Conservation (phyloP, 345 rosid genomes). For the Salix arbutifolia region DNA sequence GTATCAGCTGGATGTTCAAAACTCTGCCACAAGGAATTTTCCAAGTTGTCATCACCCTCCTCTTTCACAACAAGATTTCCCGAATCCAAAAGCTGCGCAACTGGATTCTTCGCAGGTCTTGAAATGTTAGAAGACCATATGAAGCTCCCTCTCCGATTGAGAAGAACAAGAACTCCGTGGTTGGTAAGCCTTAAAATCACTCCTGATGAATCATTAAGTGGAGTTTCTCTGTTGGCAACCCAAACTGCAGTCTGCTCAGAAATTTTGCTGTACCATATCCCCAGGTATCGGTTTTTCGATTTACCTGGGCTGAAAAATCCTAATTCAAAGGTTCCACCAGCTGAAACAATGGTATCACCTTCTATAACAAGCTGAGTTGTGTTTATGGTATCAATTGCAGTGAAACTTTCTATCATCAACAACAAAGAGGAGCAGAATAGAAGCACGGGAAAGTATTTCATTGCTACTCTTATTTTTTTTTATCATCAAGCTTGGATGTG, state of each 20-base stretch:
- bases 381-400: constrained; percentile 3
- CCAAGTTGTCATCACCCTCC: too few relatives aligned
- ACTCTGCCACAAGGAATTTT: too few relatives aligned
- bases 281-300: not conserved
- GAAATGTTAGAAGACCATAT: not conserved
- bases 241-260: not conserved
- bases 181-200: not conserved
- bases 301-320: constrained; percentile 5
- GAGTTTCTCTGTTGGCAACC: constrained; percentile 1
- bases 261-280: not conserved
- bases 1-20: not conserved
- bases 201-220: not conserved
- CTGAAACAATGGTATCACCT: not conserved
- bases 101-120: not conserved
- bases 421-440: not conserved
- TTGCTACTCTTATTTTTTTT: too few relatives aligned
- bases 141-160: not conserved
- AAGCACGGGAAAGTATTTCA: not conserved
- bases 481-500: too few relatives aligned
- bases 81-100: too few relatives aligned
- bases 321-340: not conserved
- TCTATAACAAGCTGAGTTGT: not conserved
- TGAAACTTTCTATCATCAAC: not conserved
- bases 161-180: not conserved
- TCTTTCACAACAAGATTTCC: too few relatives aligned